phyloP scores from a whole-genome alignment of 768 basidiomycete species.

The Pilatotrama ljubarskyi region DNA sequence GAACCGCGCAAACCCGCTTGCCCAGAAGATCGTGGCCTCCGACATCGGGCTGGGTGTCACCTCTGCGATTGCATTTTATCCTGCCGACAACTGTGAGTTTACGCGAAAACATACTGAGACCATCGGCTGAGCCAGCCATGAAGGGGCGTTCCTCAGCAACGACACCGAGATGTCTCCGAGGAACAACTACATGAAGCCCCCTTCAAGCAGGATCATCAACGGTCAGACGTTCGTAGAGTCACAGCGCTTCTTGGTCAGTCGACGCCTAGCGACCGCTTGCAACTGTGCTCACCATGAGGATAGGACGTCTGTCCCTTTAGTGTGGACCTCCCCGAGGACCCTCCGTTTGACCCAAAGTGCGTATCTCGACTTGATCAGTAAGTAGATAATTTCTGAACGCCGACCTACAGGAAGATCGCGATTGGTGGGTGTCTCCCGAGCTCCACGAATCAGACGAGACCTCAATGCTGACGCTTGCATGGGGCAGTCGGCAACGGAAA shows the following conservation, averaged over 20 bases:
- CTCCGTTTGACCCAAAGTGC: slow-evolving; percentile 48
- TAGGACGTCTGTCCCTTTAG: slow-evolving; percentile 37
- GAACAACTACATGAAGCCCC: slow-evolving; percentile 35
- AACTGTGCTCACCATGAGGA: slow-evolving; percentile 10
- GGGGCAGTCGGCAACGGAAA: slow-evolving; percentile 28
- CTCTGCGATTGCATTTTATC: slow-evolving; percentile 42
- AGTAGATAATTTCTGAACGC: not conserved
- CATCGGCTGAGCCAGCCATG: not conserved
- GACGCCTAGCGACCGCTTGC: not conserved
- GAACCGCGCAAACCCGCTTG: slow-evolving; percentile 54
- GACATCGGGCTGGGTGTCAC: slow-evolving; percentile 49
- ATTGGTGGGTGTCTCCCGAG: slow-evolving; percentile 22
- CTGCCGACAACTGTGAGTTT: slow-evolving; percentile 49
- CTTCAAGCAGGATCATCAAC: slow-evolving; percentile 30
- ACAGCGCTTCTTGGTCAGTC: slow-evolving; percentile 36
- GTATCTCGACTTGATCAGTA: not conserved
- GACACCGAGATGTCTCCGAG: slow-evolving; percentile 26
- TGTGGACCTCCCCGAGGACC: slow-evolving; percentile 41
- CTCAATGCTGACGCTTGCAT: not conserved
- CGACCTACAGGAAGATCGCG: slow-evolving; percentile 23
- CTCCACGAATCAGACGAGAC: too few relatives aligned
- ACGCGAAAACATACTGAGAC: not conserved
- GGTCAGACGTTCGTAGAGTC: slow-evolving; percentile 32
- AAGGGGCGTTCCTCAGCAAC: slow-evolving; percentile 34
- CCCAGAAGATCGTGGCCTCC: slow-evolving; percentile 56